A percentile compares a stretch with the other conserved stretches of the same genome.
phyloP scores from a whole-genome alignment of 2,329 filamentous ascomycete species.

The Samsoniella hepiali region DNA sequence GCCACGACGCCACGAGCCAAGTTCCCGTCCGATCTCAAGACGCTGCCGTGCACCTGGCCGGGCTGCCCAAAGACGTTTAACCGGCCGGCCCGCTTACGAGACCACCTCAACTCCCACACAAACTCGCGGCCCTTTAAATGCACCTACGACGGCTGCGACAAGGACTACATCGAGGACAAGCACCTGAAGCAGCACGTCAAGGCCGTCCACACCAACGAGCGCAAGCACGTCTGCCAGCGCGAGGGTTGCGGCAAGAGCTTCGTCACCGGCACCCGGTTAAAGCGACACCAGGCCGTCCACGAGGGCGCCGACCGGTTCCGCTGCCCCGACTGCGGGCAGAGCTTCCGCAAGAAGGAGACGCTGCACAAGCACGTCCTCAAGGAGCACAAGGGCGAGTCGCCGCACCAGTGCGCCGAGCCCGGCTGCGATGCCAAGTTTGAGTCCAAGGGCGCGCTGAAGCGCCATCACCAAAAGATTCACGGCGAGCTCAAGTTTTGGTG shows the following conservation, averaged over 20 bases:
- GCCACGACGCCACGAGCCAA: slow-evolving; percentile 45
- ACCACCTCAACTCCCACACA: slow-evolving; percentile 80
- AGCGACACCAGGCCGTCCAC: slow-evolving; percentile 75
- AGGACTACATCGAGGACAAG: slow-evolving; percentile 81
- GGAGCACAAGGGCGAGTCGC: slow-evolving; percentile 68
- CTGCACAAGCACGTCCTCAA: slow-evolving; percentile 77
- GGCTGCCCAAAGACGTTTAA: slow-evolving; percentile 83
- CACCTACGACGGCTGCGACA: slow-evolving; percentile 66
- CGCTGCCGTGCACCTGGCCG: slow-evolving; percentile 69
- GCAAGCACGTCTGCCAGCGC: slow-evolving; percentile 68
- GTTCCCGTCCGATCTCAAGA: slow-evolving; percentile 72
- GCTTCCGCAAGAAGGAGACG: slow-evolving; percentile 84
- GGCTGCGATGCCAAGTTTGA: slow-evolving; percentile 70
- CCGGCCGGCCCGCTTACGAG: slow-evolving; percentile 73
- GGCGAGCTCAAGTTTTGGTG: slow-evolving; percentile 71
- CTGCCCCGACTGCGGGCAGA: slow-evolving; percentile 72
- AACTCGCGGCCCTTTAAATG: slow-evolving; percentile 81
- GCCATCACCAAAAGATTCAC: slow-evolving; percentile 70
- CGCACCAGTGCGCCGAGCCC: slow-evolving; percentile 64
- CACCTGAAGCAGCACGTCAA: slow-evolving; percentile 84
- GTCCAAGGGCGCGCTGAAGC: slow-evolving; percentile 65
- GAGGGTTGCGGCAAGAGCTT: slow-evolving; percentile 76
- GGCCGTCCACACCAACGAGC: slow-evolving; percentile 70
- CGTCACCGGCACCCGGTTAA: slow-evolving; percentile 72
- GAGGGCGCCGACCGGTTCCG: slow-evolving; percentile 68